These are phyloP conservation scores for Pseudomassariella vexata DNA, from an alignment of 2,329 filamentous ascomycete species.

Conservation along the genomic window DNA sequence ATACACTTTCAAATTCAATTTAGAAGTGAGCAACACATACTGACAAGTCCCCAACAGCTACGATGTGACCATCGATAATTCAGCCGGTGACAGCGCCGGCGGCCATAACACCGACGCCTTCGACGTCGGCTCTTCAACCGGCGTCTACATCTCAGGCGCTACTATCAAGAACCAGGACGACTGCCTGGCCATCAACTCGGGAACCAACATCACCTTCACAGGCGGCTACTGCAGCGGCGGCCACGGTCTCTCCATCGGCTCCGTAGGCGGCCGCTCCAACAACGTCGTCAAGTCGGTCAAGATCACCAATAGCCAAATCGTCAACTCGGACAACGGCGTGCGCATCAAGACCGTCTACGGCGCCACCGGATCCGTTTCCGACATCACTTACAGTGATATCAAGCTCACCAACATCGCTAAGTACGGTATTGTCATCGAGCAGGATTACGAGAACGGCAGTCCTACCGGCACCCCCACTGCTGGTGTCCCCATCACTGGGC, in stretches of 20 bases:
- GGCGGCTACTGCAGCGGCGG: conserved; percentile 41
- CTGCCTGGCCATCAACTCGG: conserved; percentile 52
- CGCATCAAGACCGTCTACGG: conserved; percentile 52
- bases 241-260: conserved; percentile 55
- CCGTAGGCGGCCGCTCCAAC: conserved; percentile 48
- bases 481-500: conserved; percentile 38
- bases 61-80: conserved; percentile 51
- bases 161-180: conserved; percentile 54
- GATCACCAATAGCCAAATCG: conserved; percentile 41
- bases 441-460: conserved; percentile 45
- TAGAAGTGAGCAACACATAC: not conserved
- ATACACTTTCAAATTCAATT: too few relatives aligned
- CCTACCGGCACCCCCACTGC: conserved; percentile 35
- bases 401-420: conserved; percentile 41
- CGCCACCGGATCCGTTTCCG: conserved; percentile 44
- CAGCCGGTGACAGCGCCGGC: conserved; percentile 39
- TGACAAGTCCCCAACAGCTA: conserved; percentile 37
- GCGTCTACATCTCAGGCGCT: conserved; percentile 37
- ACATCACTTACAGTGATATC: conserved; percentile 48
- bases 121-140: conserved; percentile 36
- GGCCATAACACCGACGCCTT: conserved; percentile 45
- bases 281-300: conserved; percentile 49
- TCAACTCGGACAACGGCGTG: conserved; percentile 48
- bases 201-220: conserved; percentile 33
- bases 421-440: conserved; percentile 53